phyloP scores from a whole-genome alignment of 441 rosid genomes.

The Bocquillonia castaneifolia region DNA sequence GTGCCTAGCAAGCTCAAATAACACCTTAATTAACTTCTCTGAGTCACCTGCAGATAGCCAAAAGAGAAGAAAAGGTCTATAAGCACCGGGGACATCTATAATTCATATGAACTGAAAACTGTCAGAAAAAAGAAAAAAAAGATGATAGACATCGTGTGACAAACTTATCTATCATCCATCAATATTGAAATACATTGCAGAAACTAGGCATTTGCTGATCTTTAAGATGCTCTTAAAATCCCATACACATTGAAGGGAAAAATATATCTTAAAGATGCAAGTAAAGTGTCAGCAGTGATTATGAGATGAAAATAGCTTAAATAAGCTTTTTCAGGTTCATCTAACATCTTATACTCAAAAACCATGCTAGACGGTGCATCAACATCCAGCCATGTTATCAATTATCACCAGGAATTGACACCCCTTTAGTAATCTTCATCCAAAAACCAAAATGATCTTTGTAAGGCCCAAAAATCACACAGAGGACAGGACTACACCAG shows the following conservation, averaged over 20 bases:
- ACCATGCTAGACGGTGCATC: no score
- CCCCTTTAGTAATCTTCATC: no score
- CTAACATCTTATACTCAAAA: no score
- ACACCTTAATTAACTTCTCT: constrained; percentile 82
- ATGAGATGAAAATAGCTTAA: no score
- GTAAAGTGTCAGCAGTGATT: no score
- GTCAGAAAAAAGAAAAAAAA: no score
- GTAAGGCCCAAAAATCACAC: no score
- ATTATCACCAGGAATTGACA: no score
- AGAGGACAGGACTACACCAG: no score
- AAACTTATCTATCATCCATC: neutral
- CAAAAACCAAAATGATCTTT: no score
- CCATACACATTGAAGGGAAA: neutral
- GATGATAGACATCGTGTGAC: neutral
- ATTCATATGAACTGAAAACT: neutral
- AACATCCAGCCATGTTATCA: no score
- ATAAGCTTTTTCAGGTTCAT: no score
- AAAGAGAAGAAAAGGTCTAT: neutral
- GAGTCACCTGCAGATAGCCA: constrained; percentile 69
- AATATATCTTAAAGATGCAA: neutral
- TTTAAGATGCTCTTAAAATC: neutral
- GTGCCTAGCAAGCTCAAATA: constrained; percentile 92
- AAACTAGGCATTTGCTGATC: neutral
- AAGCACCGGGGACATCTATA: neutral
- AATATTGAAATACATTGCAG: neutral